Conservation (phyloP, 306 rosid species). For the Morella rubra region DNA sequence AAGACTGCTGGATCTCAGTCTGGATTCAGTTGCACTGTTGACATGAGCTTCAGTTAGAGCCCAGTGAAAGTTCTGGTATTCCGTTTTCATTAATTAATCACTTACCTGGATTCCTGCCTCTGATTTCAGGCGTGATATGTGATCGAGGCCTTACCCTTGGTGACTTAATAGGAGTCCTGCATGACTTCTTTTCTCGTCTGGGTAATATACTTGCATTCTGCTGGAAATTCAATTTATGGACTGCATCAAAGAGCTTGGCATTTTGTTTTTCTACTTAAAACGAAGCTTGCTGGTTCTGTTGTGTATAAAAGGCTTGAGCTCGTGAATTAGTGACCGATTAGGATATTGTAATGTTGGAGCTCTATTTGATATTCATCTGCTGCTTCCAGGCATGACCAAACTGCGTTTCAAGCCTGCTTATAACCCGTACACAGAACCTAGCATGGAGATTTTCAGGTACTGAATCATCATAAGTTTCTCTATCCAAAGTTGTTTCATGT, state of each 20-base stretch:
- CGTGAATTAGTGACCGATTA: neutral
- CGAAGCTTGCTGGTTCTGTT: neutral
- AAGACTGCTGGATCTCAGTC: neutral
- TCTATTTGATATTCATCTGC: neutral
- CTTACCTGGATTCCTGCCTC: constrained; percentile 14
- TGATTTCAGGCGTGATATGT: constrained; percentile 76
- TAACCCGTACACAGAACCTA: constrained; percentile 96
- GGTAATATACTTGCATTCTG: constrained; percentile 45
- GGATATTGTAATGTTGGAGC: neutral
- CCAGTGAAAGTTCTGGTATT: neutral
- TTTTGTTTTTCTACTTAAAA: neutral
- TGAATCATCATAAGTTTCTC: constrained; percentile 6
- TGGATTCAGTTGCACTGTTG: neutral
- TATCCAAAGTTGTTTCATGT: constrained; percentile 12
- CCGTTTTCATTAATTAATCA: neutral
- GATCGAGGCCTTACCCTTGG: constrained; percentile 86
- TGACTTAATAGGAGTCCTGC: constrained; percentile 80
- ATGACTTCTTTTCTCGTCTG: constrained; percentile 84
- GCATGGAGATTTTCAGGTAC: constrained; percentile 97
- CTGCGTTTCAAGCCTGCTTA: constrained; percentile 91
- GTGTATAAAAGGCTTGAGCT: neutral
- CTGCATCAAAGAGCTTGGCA: neutral
- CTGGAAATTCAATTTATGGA: neutral
- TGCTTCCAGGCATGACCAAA: constrained; percentile 74
- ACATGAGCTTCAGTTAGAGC: neutral